Evolutionary conservation across 495 filamentous ascomycete species (phyloP).

Genomic region (Chlorociboria aeruginascens): DNA sequence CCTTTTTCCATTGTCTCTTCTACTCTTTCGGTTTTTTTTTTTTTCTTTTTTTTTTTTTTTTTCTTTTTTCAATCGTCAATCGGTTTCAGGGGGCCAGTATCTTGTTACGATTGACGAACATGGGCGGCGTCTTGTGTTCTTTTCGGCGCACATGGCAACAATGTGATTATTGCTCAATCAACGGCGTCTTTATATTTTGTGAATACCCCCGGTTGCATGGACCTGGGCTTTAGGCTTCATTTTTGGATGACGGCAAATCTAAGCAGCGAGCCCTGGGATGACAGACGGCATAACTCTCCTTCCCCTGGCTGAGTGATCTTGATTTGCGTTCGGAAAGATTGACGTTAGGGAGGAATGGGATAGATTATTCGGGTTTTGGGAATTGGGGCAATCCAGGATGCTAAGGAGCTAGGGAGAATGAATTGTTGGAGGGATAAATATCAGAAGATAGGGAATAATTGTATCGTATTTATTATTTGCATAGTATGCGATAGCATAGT

Average conservation of each 20-base stretch:
- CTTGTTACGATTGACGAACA: not conserved
- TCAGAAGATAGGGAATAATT: not conserved
- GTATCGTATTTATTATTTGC: not conserved
- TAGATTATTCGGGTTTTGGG: not conserved
- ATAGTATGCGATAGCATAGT: not conserved
- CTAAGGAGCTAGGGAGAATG: not conserved
- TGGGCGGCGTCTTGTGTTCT: not conserved
- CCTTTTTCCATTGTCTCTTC: not conserved
- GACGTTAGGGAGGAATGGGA: not conserved
- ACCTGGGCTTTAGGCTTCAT: slow-evolving; percentile 1
- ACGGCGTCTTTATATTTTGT: not conserved
- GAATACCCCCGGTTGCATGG: not conserved
- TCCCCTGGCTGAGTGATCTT: not conserved
- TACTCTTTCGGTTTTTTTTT: not conserved
- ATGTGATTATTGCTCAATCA: not conserved
- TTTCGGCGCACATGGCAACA: too few relatives aligned
- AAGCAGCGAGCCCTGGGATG: not conserved
- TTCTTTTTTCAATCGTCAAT: not conserved
- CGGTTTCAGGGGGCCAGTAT: not conserved
- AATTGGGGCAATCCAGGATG: not conserved
- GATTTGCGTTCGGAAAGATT: not conserved
- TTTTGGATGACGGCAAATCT: not conserved
- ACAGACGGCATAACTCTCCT: not conserved
- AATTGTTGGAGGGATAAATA: not conserved
- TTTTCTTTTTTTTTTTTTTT: not conserved